These are phyloP conservation scores for Penicillium sp. DNA, from an alignment of 2,329 filamentous ascomycete genomes.

Conservation along the genomic window DNA sequence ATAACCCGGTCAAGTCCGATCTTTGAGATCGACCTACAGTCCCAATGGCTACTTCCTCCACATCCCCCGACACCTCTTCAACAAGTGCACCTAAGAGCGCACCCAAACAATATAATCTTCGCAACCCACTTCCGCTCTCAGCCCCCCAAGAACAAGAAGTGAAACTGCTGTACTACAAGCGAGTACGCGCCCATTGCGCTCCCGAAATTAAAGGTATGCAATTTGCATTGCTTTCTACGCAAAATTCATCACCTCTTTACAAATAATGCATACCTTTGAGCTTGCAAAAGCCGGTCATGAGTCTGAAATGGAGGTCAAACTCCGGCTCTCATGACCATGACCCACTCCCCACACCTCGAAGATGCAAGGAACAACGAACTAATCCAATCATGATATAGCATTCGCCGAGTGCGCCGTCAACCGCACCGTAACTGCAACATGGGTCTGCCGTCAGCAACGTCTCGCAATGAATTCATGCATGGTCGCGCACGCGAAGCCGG, in stretches of 20 bases:
- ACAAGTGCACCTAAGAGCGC: conserved; percentile 11
- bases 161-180: conserved; percentile 68
- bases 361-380: neutral
- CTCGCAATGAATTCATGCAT: conserved; percentile 91
- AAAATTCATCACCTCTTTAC: neutral
- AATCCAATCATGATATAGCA: conserved; percentile 45
- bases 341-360: neutral
- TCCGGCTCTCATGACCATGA: neutral
- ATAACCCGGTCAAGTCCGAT: conserved; percentile 15
- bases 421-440: conserved; percentile 78
- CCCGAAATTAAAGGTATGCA: conserved; percentile 64
- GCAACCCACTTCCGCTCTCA: conserved; percentile 75
- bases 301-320: neutral
- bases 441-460: conserved; percentile 70
- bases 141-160: conserved; percentile 74
- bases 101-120: conserved; percentile 35
- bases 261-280: neutral
- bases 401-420: conserved; percentile 84
- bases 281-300: neutral
- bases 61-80: conserved; percentile 20
- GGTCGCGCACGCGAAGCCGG: conserved; percentile 72
- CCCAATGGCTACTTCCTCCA: conserved; percentile 19
- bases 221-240: neutral
- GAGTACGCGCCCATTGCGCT: conserved; percentile 66
- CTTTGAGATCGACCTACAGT: conserved; percentile 13